Evolutionary conservation across 768 basidiomycete genomes (phyloP).

Genomic region (Collybia mongolica): DNA sequence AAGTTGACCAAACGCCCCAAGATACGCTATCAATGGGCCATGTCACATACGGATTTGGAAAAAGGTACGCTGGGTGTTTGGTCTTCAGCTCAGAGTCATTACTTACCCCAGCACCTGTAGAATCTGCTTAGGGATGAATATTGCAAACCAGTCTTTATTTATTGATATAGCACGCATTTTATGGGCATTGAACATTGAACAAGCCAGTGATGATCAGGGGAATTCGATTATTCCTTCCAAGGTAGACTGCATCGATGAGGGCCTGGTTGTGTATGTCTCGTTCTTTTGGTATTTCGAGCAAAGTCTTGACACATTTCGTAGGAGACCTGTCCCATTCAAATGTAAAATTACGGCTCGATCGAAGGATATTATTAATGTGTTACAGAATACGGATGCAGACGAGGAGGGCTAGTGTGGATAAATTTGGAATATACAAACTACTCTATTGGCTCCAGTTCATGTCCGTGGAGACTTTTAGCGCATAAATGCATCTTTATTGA

Average conservation of each 20-base stretch:
- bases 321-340: background rate
- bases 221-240: background rate
- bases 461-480: no score
- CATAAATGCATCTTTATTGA: no score
- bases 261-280: background rate
- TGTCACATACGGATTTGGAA: conserved; percentile 44
- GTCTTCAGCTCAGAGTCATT: background rate
- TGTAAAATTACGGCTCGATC: conserved; percentile 2
- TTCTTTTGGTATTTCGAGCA: no score
- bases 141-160: conserved; percentile 46
- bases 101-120: conserved; percentile 22
- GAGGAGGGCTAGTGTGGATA: no score
- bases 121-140: conserved; percentile 42
- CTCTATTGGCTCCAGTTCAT: no score
- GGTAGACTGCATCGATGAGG: conserved; percentile 1
- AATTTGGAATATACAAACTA: no score
- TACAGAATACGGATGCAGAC: background rate
- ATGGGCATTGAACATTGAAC: conserved; percentile 42
- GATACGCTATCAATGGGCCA: conserved; percentile 42
- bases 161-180: conserved; percentile 43
- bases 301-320: background rate
- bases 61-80: conserved; percentile 28
- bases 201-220: conserved; percentile 3
- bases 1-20: conserved; percentile 30
- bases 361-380: background rate